Percentiles rank a stretch among this genome's conserved stretches.
These are phyloP conservation scores for Bullera alba DNA, from an alignment of 768 basidiomycete genomes.

Conservation along the genomic window DNA sequence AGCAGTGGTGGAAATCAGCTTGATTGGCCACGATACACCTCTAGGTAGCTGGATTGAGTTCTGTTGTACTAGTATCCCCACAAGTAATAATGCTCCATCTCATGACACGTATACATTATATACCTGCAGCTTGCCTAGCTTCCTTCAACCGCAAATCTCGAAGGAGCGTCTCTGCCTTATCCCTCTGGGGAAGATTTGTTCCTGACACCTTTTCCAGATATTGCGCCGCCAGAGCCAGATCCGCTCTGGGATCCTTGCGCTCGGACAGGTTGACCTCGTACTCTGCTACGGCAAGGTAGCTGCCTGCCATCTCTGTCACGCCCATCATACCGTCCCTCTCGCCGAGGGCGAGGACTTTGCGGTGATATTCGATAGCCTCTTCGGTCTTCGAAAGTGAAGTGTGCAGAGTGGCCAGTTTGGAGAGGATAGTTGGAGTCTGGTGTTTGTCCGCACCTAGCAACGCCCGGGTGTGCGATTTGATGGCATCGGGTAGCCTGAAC, in stretches of 20 bases:
- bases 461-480: conserved; percentile 85
- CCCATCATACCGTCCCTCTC: conserved; percentile 52
- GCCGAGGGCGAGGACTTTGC: conserved; percentile 50
- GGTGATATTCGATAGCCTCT: conserved; percentile 74
- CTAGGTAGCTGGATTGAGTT: too few relatives aligned
- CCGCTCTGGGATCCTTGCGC: conserved; percentile 42
- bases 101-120: too few relatives aligned
- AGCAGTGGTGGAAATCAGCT: too few relatives aligned
- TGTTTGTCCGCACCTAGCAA: conserved; percentile 49
- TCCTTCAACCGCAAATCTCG: conserved; percentile 51
- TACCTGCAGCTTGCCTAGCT: conserved; percentile 5
- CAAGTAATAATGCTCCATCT: too few relatives aligned
- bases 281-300: conserved; percentile 75
- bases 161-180: conserved; percentile 63
- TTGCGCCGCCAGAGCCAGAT: conserved; percentile 57
- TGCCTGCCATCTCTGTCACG: conserved; percentile 71
- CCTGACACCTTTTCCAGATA: conserved; percentile 66
- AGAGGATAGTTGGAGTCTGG: conserved; percentile 39
- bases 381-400: conserved; percentile 41
- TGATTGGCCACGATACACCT: too few relatives aligned
- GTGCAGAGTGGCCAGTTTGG: conserved; percentile 41
- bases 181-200: conserved; percentile 77
- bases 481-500: conserved; percentile 71
- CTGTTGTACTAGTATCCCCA: too few relatives aligned
- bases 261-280: conserved; percentile 54